phyloP scores from a whole-genome alignment of 2,329 filamentous ascomycete species.

The Dactylella cylindrospora region DNA sequence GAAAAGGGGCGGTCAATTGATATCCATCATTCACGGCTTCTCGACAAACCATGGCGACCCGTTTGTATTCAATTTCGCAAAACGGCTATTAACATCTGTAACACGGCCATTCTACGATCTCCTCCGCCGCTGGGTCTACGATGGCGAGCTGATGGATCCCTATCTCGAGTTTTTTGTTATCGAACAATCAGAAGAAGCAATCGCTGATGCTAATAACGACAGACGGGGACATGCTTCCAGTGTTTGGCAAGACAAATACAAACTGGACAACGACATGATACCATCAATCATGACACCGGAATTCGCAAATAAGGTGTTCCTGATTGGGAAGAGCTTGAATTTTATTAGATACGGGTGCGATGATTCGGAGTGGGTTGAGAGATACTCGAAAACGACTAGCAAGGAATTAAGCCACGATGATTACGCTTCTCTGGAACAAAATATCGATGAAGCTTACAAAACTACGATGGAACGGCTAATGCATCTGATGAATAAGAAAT shows the following conservation, averaged over 20 bases:
- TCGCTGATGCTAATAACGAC: conserved; percentile 54
- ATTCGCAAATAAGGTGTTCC: conserved; percentile 92
- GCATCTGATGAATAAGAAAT: conserved; percentile 90
- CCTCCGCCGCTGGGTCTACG: conserved; percentile 94
- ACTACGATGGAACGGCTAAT: conserved; percentile 95
- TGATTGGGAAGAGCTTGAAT: conserved; percentile 96
- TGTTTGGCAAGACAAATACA: conserved; percentile 98
- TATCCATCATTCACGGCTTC: conserved; percentile 89
- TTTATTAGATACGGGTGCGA: conserved; percentile 96
- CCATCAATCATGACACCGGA: conserved; percentile 90
- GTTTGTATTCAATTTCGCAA: conserved; percentile 88
- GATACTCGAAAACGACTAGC: conserved; percentile 88
- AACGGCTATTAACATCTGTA: conserved; percentile 80
- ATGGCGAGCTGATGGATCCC: conserved; percentile 95
- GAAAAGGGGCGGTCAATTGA: conserved; percentile 84
- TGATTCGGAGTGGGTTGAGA: conserved; percentile 92
- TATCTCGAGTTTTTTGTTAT: conserved; percentile 94
- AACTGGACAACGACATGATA: conserved; percentile 79
- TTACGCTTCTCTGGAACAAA: conserved; percentile 83
- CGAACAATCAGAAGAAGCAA: conserved; percentile 62
- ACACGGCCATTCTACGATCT: conserved; percentile 97
- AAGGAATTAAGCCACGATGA: conserved; percentile 92
- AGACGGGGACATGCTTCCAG: conserved; percentile 71
- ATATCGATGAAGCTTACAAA: conserved; percentile 96
- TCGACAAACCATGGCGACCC: conserved; percentile 93